phyloP scores from a whole-genome alignment of 2,329 filamentous ascomycete species.

The Botrytis paeoniae region DNA sequence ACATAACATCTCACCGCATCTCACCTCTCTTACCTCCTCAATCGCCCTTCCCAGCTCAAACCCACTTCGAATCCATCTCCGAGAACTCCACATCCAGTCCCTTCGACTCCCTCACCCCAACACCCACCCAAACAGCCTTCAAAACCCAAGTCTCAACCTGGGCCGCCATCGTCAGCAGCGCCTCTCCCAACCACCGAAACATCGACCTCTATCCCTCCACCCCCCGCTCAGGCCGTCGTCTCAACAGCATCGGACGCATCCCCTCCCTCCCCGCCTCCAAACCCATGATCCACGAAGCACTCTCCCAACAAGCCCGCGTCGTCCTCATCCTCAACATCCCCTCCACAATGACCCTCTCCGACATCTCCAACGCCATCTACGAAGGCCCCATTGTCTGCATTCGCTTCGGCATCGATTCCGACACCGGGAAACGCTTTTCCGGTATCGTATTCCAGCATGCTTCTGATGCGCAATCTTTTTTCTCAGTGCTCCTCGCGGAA shows the following conservation, averaged over 20 bases:
- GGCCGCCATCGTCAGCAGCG: conserved; percentile 32
- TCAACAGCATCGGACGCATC: conserved; percentile 18
- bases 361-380: conserved; percentile 33
- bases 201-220: conserved; percentile 27
- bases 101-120: neutral
- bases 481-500: conserved; percentile 27
- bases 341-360: conserved; percentile 26
- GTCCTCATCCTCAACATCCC: conserved; percentile 35
- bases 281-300: conserved; percentile 19
- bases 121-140: conserved; percentile 7
- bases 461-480: conserved; percentile 29
- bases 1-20: neutral
- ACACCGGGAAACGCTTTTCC: conserved; percentile 26
- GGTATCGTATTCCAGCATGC: conserved; percentile 36
- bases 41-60: conserved; percentile 13
- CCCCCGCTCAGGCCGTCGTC: conserved; percentile 19
- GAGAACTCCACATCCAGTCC: neutral
- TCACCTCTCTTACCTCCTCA: conserved; percentile 12
- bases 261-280: neutral
- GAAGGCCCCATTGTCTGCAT: conserved; percentile 35
- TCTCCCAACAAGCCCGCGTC: conserved; percentile 29
- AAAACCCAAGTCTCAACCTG: conserved; percentile 27
- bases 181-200: conserved; percentile 21
- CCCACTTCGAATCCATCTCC: neutral
- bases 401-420: conserved; percentile 30